phyloP scores from a whole-genome alignment of 1,139 yeast genomes.

The Candida gigantensis region DNA sequence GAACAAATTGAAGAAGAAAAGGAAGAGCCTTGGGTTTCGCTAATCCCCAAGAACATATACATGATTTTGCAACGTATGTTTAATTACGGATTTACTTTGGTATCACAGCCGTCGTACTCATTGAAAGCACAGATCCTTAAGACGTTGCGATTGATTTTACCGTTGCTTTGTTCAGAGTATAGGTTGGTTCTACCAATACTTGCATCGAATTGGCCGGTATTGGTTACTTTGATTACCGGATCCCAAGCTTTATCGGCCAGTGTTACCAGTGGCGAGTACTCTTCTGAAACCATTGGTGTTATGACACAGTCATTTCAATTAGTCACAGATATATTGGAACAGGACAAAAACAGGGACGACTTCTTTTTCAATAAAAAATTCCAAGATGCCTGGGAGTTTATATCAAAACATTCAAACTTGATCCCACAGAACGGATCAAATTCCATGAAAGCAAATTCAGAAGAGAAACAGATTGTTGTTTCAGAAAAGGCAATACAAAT shows the following conservation, averaged over 20 bases:
- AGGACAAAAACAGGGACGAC: slow-evolving; percentile 29
- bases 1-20: slow-evolving; percentile 25
- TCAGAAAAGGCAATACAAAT: slow-evolving; percentile 10
- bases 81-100: slow-evolving; percentile 66
- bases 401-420: slow-evolving; percentile 19
- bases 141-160: slow-evolving; percentile 52
- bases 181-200: slow-evolving; percentile 64
- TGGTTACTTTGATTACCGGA: slow-evolving; percentile 22
- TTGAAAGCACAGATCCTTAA: slow-evolving; percentile 58
- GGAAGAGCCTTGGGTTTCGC: slow-evolving; percentile 56
- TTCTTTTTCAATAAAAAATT: slow-evolving; percentile 37
- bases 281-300: slow-evolving; percentile 15
- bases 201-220: slow-evolving; percentile 67
- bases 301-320: slow-evolving; percentile 24
- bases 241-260: slow-evolving; percentile 18
- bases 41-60: slow-evolving; percentile 62
- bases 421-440: slow-evolving; percentile 8
- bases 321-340: slow-evolving; percentile 27
- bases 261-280: slow-evolving; percentile 4
- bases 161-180: slow-evolving; percentile 64
- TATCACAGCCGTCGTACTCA: slow-evolving; percentile 65
- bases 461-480: slow-evolving; percentile 5
- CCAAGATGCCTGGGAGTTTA: slow-evolving; percentile 38
- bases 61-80: slow-evolving; percentile 59
- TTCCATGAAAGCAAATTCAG: background rate